A percentile compares a stretch with the other conserved stretches of the same genome.
Conservation (phyloP, 179 eudicot species). For the Patellifolia procumbens region DNA sequence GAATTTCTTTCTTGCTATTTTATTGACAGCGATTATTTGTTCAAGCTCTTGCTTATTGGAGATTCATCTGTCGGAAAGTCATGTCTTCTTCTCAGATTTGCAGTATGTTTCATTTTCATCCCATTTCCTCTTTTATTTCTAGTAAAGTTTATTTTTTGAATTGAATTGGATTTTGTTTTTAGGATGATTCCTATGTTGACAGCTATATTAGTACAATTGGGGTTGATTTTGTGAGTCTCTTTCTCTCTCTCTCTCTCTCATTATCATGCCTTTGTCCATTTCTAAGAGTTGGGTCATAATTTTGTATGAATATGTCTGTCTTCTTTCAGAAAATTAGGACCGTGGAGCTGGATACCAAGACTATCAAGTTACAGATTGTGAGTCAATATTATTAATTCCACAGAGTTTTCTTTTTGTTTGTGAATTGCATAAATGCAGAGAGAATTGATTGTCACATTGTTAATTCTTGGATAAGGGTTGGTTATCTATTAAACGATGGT, state of each 20-base stretch:
- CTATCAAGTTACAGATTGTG: constrained; percentile 80
- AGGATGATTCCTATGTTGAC: constrained; percentile 84
- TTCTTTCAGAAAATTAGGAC: constrained; percentile 72
- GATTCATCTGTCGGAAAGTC: constrained; percentile 41
- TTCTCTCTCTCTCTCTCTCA: no score
- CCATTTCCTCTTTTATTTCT: not conserved
- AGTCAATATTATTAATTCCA: constrained; percentile 28
- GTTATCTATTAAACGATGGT: no score
- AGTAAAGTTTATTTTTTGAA: no score
- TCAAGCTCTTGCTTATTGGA: constrained; percentile 39
- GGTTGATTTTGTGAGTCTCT: constrained; percentile 75
- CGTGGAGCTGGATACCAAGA: constrained; percentile 78
- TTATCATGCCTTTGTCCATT: no score
- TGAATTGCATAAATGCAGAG: constrained; percentile 1
- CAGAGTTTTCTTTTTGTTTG: not conserved
- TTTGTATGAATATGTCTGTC: not conserved
- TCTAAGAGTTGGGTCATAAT: no score
- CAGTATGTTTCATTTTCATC: constrained; percentile 27
- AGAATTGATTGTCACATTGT: no score
- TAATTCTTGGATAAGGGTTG: no score
- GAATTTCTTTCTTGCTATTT: not conserved
- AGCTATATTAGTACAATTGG: constrained; percentile 92
- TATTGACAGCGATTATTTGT: constrained; percentile 37
- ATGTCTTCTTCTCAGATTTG: constrained; percentile 37
- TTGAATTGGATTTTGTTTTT: constrained; percentile 5